Conservation (phyloP, 179 eudicot genomes). For the Silene noctiflora region DNA sequence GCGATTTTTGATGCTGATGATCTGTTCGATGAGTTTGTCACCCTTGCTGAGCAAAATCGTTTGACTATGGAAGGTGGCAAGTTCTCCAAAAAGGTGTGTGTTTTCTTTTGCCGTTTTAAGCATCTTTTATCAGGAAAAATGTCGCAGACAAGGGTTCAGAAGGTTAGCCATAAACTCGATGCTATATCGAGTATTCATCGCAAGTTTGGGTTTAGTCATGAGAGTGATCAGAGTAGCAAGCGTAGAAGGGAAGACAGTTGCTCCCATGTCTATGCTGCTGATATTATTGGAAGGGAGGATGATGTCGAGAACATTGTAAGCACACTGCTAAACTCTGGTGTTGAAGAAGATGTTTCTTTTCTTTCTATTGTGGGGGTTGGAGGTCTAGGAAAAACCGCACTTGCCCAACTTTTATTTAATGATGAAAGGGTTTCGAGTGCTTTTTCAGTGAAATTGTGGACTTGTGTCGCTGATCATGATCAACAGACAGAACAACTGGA, state of each 20-base stretch:
- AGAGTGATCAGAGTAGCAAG: background rate
- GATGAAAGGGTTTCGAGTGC: slow-evolving; percentile 18
- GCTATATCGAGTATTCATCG: slow-evolving; percentile 8
- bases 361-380: slow-evolving; percentile 29
- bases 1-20: slow-evolving; percentile 23
- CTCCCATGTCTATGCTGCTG: slow-evolving; percentile 21
- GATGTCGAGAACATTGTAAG: slow-evolving; percentile 21
- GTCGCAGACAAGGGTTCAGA: slow-evolving; percentile 16
- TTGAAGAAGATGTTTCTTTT: slow-evolving; percentile 8
- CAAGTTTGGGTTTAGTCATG: slow-evolving; percentile 14
- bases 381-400: slow-evolving; percentile 34
- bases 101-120: slow-evolving; percentile 24
- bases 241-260: slow-evolving; percentile 21
- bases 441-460: slow-evolving; percentile 32
- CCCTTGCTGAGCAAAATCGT: slow-evolving; percentile 2
- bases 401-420: slow-evolving; percentile 27
- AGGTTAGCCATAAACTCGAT: slow-evolving; percentile 24
- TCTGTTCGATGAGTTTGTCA: slow-evolving; percentile 22
- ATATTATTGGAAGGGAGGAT: slow-evolving; percentile 31
- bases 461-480: slow-evolving; percentile 21
- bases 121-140: background rate
- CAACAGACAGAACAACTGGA: background rate
- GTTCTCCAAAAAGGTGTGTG: slow-evolving; percentile 15
- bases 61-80: background rate
- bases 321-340: slow-evolving; percentile 1